A percentile compares a stretch with the other conserved stretches of the same genome.
Evolutionary conservation across 2,329 filamentous ascomycete species (phyloP).

Genomic region (Talaromyces pinophilus): DNA sequence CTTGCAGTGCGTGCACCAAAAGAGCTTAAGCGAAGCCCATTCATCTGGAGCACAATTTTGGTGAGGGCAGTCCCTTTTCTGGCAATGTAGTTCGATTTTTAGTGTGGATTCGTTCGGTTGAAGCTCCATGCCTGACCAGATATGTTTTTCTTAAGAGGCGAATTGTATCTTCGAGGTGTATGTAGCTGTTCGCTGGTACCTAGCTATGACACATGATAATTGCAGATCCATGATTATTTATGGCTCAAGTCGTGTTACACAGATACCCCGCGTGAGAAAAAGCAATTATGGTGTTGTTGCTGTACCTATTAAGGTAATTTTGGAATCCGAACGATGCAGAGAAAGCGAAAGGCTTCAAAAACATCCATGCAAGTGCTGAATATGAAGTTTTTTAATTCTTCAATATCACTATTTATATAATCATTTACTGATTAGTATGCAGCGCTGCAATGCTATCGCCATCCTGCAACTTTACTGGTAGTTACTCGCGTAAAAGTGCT

Average conservation of each 20-base stretch:
- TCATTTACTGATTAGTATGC: background rate
- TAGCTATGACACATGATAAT: background rate
- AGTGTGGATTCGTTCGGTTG: background rate
- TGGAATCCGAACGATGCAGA: background rate
- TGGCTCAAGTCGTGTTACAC: background rate
- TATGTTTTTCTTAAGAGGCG: background rate
- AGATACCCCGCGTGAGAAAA: background rate
- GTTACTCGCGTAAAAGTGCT: background rate
- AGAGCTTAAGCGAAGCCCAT: background rate
- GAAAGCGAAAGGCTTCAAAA: background rate
- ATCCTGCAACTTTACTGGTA: constrained; percentile 1
- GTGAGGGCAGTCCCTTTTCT: background rate
- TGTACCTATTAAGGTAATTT: background rate
- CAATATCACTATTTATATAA: background rate
- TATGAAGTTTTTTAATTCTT: background rate
- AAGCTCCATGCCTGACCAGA: background rate
- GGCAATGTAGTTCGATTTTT: background rate
- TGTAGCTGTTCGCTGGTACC: background rate
- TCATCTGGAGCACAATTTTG: background rate
- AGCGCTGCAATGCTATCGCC: background rate
- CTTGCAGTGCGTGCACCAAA: background rate
- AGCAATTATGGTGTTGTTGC: background rate
- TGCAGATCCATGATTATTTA: background rate
- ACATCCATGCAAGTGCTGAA: background rate
- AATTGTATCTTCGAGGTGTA: background rate